These are phyloP conservation scores for Chlorella sorokiniana DNA, from an alignment of 139 green algal species.

Conservation along the genomic window DNA sequence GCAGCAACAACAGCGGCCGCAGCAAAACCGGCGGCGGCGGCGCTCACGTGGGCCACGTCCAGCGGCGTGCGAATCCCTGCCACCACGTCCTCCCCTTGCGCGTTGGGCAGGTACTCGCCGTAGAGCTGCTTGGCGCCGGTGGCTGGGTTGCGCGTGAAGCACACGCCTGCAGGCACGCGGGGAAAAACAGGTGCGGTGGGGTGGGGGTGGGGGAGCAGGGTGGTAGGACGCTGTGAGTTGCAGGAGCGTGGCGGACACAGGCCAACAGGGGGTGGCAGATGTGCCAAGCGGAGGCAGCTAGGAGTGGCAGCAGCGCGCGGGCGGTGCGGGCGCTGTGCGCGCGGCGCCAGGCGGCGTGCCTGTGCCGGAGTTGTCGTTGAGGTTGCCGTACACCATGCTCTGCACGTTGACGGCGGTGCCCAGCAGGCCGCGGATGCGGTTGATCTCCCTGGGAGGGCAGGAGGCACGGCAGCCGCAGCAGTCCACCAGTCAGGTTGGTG, in stretches of 20 bases:
- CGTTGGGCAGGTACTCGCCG: slow-evolving; percentile 90
- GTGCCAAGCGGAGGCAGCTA: too few relatives aligned
- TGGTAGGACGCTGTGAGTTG: too few relatives aligned
- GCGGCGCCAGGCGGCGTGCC: slow-evolving; percentile 41
- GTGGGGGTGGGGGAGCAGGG: neutral
- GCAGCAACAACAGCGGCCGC: neutral
- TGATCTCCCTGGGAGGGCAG: slow-evolving; percentile 85
- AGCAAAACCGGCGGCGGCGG: too few relatives aligned
- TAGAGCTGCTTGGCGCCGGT: slow-evolving; percentile 79
- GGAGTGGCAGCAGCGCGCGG: too few relatives aligned
- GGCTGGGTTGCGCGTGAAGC: slow-evolving; percentile 86
- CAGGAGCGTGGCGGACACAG: too few relatives aligned
- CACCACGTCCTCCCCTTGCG: slow-evolving; percentile 91
- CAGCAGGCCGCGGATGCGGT: slow-evolving; percentile 82
- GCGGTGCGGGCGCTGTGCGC: too few relatives aligned
- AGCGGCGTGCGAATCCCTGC: slow-evolving; percentile 86
- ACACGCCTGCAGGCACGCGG: slow-evolving; percentile 52
- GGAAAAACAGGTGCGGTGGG: neutral
- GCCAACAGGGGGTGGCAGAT: too few relatives aligned
- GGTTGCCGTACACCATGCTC: slow-evolving; percentile 92
- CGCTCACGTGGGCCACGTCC: slow-evolving; percentile 56
- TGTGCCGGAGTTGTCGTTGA: slow-evolving; percentile 74
- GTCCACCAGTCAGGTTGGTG: too few relatives aligned
- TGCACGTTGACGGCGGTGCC: slow-evolving; percentile 92
- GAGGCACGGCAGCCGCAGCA: too few relatives aligned